Base-by-base conservation (phyloP, 129 eudicot genomes). In the Centrapalus pauciflorus region DNA sequence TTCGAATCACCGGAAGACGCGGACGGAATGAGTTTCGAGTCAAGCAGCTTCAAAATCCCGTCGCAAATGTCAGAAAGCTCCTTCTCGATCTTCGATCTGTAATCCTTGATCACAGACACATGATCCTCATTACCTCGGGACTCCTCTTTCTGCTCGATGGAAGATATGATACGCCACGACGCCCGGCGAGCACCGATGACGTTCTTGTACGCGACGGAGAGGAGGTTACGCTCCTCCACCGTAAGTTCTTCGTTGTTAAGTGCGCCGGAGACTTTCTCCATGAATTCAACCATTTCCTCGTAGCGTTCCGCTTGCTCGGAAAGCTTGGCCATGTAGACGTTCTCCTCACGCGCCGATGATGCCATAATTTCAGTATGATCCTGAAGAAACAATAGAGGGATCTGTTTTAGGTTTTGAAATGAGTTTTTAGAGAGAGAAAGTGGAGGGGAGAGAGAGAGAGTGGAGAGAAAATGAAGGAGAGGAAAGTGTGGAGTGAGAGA, bases 131-230 rank as follows among this genome's bases (percentile, higher is more conserved):
- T 87, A 1, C 89, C 95, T 10, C 85, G 77, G 1, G 80, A 61
- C 77, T 84, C 90, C 61, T 86, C 93, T 63, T 86, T 85, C 58
- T 86, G 93, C 67, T 86, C 94, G n/a, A 86, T 86, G 2, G 95
- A 87, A 0, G 95, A 87, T 57, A 87, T 87, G n/a, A 87, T 87
- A 2, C 95, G 77, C 95, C 95, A 87, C 12, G 95, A 87, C 7
- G 95, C 95, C 5, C 95, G 80, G 12, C 95, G 66, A 4, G 90
- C 90, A 17, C 95, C 95, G 76, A 87, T 87, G 17, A 87, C 95
- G 66, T 87, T 87, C 64, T 86, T 86, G 82, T 86, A 86, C 1
- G 94, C 89, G n/a, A 86, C 94, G 45, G 88, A 82, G 50, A 86
- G 84, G 34, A 86, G 89, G 68, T 86, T 87, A 0, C 95, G 86